Conservation (phyloP, 1,284 basidiomycete species). For the Cryptococcus amylolentus region DNA sequence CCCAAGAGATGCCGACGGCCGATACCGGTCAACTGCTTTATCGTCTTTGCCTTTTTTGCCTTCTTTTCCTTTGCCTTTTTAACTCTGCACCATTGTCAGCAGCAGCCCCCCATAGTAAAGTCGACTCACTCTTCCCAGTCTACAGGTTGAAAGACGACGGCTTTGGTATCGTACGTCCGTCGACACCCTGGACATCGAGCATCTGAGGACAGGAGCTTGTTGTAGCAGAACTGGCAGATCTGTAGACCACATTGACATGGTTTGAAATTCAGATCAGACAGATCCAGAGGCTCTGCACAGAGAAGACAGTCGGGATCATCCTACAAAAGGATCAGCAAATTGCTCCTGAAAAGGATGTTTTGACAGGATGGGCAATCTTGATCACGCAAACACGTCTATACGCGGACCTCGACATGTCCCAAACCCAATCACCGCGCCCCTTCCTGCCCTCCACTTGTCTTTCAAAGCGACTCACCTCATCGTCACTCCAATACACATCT, state of each 20-base stretch:
- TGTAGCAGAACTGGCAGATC: constrained; percentile 99
- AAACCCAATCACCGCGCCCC: background rate
- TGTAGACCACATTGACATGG: constrained; percentile 99
- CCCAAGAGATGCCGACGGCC: constrained; percentile 86
- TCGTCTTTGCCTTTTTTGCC: constrained; percentile 89
- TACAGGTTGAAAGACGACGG: constrained; percentile 93
- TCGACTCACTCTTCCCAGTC: constrained; percentile 84
- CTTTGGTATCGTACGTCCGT: constrained; percentile 86
- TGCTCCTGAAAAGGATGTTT: background rate
- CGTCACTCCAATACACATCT: constrained; percentile 98
- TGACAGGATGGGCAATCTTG: too few species aligned
- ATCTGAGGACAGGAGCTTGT: constrained; percentile 95
- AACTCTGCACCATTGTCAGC: constrained; percentile 58
- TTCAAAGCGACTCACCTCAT: constrained; percentile 58
- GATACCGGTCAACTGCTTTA: constrained; percentile 87
- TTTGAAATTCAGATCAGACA: constrained; percentile 98
- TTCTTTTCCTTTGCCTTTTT: constrained; percentile 95
- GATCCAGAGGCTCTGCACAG: constrained; percentile 98
- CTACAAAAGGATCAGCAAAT: constrained; percentile 51
- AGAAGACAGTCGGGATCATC: constrained; percentile 98
- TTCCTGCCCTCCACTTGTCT: background rate
- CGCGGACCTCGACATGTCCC: too few species aligned
- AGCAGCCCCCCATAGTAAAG: background rate
- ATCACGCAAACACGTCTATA: too few species aligned
- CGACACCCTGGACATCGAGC: constrained; percentile 96